These are phyloP conservation scores for Aphanocladium album DNA, from an alignment of 2,329 filamentous ascomycete species.

Conservation along the genomic window DNA sequence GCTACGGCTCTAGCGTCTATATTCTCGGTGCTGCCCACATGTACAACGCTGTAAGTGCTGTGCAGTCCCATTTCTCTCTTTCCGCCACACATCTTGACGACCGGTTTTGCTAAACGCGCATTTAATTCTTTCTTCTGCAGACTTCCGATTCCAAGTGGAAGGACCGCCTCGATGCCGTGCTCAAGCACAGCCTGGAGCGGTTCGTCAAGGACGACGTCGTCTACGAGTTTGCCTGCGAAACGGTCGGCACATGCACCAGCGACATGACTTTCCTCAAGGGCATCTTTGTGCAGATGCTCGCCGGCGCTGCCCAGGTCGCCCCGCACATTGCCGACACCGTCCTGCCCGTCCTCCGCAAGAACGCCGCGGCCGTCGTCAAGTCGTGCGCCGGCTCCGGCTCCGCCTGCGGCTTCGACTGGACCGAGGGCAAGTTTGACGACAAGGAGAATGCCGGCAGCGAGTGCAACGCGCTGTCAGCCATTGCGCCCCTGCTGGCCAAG, in stretches of 20 bases:
- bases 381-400: conserved; percentile 48
- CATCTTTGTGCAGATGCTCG: conserved; percentile 54
- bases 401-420: conserved; percentile 53
- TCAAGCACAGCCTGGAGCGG: conserved; percentile 31
- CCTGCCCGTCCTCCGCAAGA: conserved; percentile 45
- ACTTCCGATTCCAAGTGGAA: conserved; percentile 49
- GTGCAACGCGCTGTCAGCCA: conserved; percentile 53
- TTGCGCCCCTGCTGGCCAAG: conserved; percentile 47
- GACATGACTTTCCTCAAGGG: conserved; percentile 63
- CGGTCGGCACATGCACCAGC: conserved; percentile 47
- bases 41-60: conserved; percentile 52
- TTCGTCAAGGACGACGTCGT: conserved; percentile 50
- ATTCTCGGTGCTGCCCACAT: conserved; percentile 49
- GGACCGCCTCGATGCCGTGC: conserved; percentile 37
- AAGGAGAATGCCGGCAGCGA: conserved; percentile 53
- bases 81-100: background rate
- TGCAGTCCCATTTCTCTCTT: background rate
- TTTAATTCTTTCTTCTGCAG: no score
- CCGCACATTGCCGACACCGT: conserved; percentile 47
- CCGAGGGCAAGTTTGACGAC: conserved; percentile 44
- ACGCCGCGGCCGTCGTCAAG: conserved; percentile 48
- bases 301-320: conserved; percentile 47
- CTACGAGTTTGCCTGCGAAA: conserved; percentile 43
- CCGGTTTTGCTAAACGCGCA: no score
- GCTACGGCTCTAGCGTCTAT: conserved; percentile 1